These are phyloP conservation scores for Ophiocordyceps australis DNA, from an alignment of 2,329 filamentous ascomycete genomes.

Conservation along the genomic window DNA sequence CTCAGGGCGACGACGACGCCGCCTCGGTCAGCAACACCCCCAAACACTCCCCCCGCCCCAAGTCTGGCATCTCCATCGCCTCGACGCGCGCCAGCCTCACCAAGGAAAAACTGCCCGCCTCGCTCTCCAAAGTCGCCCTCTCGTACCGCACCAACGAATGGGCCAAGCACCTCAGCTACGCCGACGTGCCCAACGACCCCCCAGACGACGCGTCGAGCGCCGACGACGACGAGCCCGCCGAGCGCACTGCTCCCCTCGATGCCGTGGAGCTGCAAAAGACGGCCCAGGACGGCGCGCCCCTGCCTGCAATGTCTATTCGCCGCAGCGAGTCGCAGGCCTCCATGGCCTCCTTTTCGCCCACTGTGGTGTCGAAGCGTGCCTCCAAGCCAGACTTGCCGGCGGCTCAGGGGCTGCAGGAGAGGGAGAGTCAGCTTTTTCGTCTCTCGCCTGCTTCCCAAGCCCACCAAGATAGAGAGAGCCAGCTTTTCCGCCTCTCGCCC, in stretches of 20 bases:
- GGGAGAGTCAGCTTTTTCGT: too few relatives aligned
- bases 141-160: constrained; percentile 89
- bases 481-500: constrained; percentile 7
- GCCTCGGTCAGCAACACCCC: constrained; percentile 5
- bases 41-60: constrained; percentile 16
- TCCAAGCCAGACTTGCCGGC: constrained; percentile 1
- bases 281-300: constrained; percentile 27
- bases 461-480: constrained; percentile 3
- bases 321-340: constrained; percentile 12
- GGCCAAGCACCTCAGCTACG: constrained; percentile 72
- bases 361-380: constrained; percentile 2
- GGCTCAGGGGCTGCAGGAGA: neutral
- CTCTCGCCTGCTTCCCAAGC: too few relatives aligned
- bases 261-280: constrained; percentile 48
- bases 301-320: constrained; percentile 7
- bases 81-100: constrained; percentile 31
- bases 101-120: constrained; percentile 46
- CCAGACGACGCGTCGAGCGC: constrained; percentile 45
- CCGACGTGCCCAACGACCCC: constrained; percentile 61
- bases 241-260: constrained; percentile 42
- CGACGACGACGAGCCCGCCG: constrained; percentile 24
- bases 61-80: constrained; percentile 21
- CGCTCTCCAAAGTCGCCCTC: constrained; percentile 57
- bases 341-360: constrained; percentile 4
- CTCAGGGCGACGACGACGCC: neutral